Evolutionary conservation across 805 yeast species (phyloP).

Genomic region (Priceomyces medius): DNA sequence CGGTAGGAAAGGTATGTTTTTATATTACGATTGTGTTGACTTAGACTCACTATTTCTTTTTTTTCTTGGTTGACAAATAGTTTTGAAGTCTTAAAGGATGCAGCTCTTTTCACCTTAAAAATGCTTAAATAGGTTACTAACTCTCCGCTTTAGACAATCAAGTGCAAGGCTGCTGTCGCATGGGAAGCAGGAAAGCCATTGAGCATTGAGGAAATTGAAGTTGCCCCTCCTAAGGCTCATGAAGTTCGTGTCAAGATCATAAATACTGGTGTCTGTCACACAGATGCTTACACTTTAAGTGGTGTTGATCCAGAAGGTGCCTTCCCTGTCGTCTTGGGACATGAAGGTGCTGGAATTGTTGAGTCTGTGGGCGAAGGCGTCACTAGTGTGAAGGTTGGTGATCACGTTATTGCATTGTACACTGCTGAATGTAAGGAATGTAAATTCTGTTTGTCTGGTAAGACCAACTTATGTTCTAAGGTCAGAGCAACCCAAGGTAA

Average conservation of each 20-base stretch:
- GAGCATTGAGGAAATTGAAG: conserved; percentile 82
- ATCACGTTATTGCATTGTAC: conserved; percentile 88
- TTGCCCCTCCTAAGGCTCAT: conserved; percentile 92
- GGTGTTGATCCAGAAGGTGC: conserved; percentile 97
- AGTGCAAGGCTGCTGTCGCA: conserved; percentile 95
- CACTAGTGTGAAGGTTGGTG: conserved; percentile 86
- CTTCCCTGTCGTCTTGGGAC: conserved; percentile 91
- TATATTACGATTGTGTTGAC: too few relatives aligned
- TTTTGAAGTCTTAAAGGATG: too few relatives aligned
- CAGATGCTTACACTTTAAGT: conserved; percentile 94
- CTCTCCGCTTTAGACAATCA: conserved; percentile 48
- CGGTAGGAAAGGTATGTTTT: conserved; percentile 20
- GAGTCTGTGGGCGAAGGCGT: conserved; percentile 96
- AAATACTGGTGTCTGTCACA: conserved; percentile 96
- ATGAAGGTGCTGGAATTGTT: conserved; percentile 97
- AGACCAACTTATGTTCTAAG: conserved; percentile 94
- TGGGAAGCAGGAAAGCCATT: conserved; percentile 92
- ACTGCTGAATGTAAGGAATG: conserved; percentile 97
- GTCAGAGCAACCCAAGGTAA: conserved; percentile 97
- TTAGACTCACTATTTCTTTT: too few relatives aligned
- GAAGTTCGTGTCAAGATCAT: conserved; percentile 90
- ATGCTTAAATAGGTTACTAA: conserved; percentile 16
- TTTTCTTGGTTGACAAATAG: too few relatives aligned
- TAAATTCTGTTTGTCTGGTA: conserved; percentile 91
- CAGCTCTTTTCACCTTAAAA: conserved; percentile 1